Evolutionary conservation across 352 stramenopile genomes (phyloP), one percentile per base, ranked within the genome.

Genomic region (Globisporangium recalcitrans): DNA sequence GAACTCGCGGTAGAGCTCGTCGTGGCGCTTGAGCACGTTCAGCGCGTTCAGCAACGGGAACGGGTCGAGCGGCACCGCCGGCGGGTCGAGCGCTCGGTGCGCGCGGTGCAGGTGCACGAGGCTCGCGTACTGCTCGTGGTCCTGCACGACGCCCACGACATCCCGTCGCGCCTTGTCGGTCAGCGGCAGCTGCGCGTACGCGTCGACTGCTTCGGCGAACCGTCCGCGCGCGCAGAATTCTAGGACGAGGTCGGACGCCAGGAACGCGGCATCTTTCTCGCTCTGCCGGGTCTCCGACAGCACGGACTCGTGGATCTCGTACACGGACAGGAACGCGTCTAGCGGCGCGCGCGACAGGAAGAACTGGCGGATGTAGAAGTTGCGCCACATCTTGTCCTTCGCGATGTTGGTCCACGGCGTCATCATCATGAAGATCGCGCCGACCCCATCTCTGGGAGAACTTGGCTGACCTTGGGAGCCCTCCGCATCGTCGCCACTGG

Each of bases 341-440:
- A 87, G 56, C 10, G 77, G 77, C 40, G 77, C 74, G 9, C 62
- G 57, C 0, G 75, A 80, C 4, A 89, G 63, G 49, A 87, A 83
- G 58, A 89, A 89, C 56, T 85, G 78, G 22, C 80, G 75, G 36
- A 77, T 72, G 64, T 80, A 87, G 63, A 84, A 89, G 49, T 78
- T 74, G 16, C 72, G 69, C 80, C 80, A 89, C 52, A 80, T 56
- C 49, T 66, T 55, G 53, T 67, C 58, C 42, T 61, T 56, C 31
- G 70, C 68, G 67, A 82, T 82, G 60, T 89, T 89, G 34, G 68
- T 71, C 70, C 78, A 80, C 6, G 74, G 73, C 61, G 71, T 65
- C 29, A 89, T 68, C 49, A 65, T 64, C 16, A 60, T n/a, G 42
- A 85, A 78, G 32, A 85, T 60, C 29, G 67, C 62, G 47, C 64